A percentile compares a stretch with the other conserved stretches of the same genome.
Evolutionary conservation across 306 rosid genomes (phyloP).

Genomic region (Astragalus glycyphyllos): DNA sequence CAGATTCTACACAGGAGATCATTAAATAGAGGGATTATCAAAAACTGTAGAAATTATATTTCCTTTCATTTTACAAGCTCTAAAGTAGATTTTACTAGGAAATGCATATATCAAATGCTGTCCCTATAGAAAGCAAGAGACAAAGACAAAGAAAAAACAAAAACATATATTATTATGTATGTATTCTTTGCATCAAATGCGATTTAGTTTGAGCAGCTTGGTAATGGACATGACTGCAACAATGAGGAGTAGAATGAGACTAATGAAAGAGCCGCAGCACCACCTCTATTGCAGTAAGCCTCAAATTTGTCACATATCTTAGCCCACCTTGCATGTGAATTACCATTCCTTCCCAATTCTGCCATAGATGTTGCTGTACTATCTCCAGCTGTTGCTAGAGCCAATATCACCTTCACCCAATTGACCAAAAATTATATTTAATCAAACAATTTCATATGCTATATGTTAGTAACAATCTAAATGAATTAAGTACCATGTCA

Average conservation of each 20-base stretch:
- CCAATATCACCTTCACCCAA: conserved; percentile 55
- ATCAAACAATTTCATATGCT: background rate
- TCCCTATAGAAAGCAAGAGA: too few relatives aligned
- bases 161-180: too few relatives aligned
- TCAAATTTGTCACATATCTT: conserved; percentile 82
- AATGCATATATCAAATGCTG: too few relatives aligned
- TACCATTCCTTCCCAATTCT: conserved; percentile 78
- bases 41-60: too few relatives aligned
- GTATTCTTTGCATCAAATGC: background rate
- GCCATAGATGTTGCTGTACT: conserved; percentile 90
- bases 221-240: conserved; percentile 61
- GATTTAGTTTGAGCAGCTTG: conserved; percentile 56
- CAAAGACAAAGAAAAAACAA: too few relatives aligned
- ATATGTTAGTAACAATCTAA: conserved; percentile 25
- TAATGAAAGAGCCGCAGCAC: conserved; percentile 72
- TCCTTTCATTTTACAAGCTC: too few relatives aligned
- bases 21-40: too few relatives aligned
- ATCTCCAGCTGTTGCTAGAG: conserved; percentile 63
- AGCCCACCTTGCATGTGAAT: conserved; percentile 84
- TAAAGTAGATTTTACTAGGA: too few relatives aligned
- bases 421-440: background rate
- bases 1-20: too few relatives aligned
- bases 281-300: conserved; percentile 61
- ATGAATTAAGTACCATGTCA: conserved; percentile 63
- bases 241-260: conserved; percentile 61